Percentiles rank a stretch among this genome's conserved stretches.
These are phyloP conservation scores for Strigomonas galati DNA, from an alignment of 208 protist species.

Conservation along the genomic window DNA sequence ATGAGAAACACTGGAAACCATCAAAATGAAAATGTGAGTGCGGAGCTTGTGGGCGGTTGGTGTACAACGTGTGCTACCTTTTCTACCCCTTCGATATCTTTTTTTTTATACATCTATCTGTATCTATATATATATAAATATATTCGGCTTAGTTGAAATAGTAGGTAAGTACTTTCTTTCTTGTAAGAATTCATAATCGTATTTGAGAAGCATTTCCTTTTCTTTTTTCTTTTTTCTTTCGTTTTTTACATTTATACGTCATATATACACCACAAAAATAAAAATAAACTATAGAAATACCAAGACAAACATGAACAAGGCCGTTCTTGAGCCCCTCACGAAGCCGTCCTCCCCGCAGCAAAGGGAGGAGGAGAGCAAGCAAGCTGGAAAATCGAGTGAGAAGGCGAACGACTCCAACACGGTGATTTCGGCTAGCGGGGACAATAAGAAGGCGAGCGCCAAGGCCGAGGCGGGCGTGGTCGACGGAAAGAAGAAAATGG, in stretches of 20 bases:
- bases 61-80: too few relatives aligned
- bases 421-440: not conserved
- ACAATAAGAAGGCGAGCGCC: not conserved
- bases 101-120: too few relatives aligned
- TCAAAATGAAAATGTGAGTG: not conserved
- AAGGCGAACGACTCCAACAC: not conserved
- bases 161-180: not conserved
- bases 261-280: not conserved
- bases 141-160: not conserved
- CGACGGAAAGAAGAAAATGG: conserved; percentile 29
- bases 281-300: not conserved
- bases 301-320: conserved; percentile 5
- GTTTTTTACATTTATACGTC: not conserved
- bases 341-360: conserved; percentile 23
- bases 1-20: not conserved
- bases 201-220: not conserved
- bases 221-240: conserved; percentile 8
- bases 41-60: too few relatives aligned
- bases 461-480: not conserved
- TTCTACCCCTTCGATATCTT: too few relatives aligned
- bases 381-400: not conserved
- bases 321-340: conserved; percentile 25
- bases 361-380: conserved; percentile 13
- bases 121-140: conserved; percentile 12
- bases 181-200: not conserved